Base-by-base conservation (phyloP, 371 early-diverging fungal genomes). In the Mortierella sp. region DNA sequence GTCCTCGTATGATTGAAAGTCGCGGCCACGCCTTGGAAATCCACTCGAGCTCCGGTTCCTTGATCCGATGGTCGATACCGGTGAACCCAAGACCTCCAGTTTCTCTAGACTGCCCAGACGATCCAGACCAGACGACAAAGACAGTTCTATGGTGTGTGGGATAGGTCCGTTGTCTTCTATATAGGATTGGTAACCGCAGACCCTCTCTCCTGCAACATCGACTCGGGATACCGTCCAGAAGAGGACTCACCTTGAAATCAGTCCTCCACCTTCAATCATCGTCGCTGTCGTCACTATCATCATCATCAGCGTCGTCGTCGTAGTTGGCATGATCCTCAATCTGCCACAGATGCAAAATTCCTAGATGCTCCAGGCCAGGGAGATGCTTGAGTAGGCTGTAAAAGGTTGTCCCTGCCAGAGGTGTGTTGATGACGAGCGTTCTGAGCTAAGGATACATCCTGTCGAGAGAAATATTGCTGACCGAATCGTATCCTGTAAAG, bases 11-110 rank as follows among this genome's bases (percentile, higher is more conserved):
- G 29, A 52, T 4, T 11, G 26, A 2, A 11, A 52, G 14, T n/a
- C 53, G 53, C 4, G 53, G 53, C 53, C 29, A 52, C 53, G 53
- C 53, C 53, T 52, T 52, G 53, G 53, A 10, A 24, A 52, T 52
- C 53, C 53, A 52, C n/a, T 52, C 53, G 7, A 52, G 26, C 13
- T 52, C 53, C 13, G 53, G 26, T 26, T 52, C 53, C 9, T 52
- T 24, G 26, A 52, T 52, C 29, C 53, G 26, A 26, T 52, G 53
- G 26, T 52, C 53, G 4, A 29, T 29, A 29, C 53, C 53, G 3
- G 13, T 26, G 11, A 52, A 52, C 11, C 53, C 53, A 52, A 52
- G 11, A 52, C 29, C 29, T 52, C 13, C n/a, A 52, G 13, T 10
- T 26, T 52, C 13, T 26, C 29, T 10, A 52, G 3, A 2, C 2